Percentiles rank a stretch among this genome's conserved stretches.
Evolutionary conservation across 2,329 filamentous ascomycete species (phyloP).

Genomic region (Colletotrichum kahawae): DNA sequence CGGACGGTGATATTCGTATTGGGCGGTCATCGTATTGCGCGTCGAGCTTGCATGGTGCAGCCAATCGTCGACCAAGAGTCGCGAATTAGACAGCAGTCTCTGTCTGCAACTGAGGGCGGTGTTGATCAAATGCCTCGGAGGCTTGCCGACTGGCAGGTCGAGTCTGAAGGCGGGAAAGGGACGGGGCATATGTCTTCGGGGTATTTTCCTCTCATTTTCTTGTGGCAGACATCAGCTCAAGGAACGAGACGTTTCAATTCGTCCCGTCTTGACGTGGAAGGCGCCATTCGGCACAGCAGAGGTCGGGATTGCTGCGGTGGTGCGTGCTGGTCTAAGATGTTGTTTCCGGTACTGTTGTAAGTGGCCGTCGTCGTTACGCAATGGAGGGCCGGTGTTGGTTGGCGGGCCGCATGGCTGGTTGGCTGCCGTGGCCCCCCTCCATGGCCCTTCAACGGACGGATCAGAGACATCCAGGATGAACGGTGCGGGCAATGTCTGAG

Average conservation of each 20-base stretch:
- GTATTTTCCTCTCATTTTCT: constrained; percentile 5
- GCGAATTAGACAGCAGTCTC: not conserved
- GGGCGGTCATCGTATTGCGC: not conserved
- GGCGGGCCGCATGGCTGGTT: not conserved
- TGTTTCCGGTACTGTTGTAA: not conserved
- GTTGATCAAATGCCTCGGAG: not conserved
- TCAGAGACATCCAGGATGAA: not conserved
- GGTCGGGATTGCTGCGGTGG: not conserved
- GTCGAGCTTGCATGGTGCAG: not conserved
- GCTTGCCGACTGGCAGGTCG: not conserved
- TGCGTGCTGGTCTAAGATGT: not conserved
- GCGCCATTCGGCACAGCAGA: not conserved
- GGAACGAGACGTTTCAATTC: constrained; percentile 13
- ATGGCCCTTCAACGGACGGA: not conserved
- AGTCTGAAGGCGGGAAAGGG: not conserved
- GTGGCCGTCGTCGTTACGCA: not conserved
- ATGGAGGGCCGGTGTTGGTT: not conserved
- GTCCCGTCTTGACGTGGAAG: not conserved
- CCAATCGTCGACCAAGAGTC: not conserved
- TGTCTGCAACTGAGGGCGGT: not conserved
- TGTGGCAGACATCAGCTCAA: constrained; percentile 12
- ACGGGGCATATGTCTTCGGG: not conserved
- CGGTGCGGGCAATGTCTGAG: not conserved
- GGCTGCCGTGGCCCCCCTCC: not conserved
- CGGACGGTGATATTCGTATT: not conserved